Conservation (phyloP, 148 eudicot species). For the Chenopodium quinoa region DNA sequence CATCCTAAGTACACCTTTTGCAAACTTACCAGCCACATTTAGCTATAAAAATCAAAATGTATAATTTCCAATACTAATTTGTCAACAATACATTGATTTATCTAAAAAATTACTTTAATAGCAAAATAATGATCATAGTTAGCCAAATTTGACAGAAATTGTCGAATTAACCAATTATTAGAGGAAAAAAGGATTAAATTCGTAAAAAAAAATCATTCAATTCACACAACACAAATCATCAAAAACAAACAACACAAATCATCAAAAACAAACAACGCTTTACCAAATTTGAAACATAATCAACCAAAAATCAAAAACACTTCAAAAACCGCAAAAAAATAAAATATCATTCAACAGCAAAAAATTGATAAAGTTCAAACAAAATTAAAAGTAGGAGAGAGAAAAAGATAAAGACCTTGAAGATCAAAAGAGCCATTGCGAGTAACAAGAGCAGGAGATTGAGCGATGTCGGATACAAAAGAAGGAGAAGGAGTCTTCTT, state of each 20-base stretch:
- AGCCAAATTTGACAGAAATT: background rate
- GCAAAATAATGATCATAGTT: background rate
- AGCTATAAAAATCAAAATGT: background rate
- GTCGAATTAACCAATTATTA: background rate
- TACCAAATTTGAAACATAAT: background rate
- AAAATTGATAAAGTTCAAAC: background rate
- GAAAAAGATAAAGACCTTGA: constrained; percentile 31
- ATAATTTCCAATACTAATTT: background rate
- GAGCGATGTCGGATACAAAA: constrained; percentile 31
- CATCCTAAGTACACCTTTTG: background rate
- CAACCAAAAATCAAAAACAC: background rate
- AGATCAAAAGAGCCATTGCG: constrained; percentile 42
- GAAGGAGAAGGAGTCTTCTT: constrained; percentile 36
- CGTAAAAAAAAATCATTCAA: background rate
- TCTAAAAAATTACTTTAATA: background rate
- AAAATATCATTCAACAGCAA: background rate
- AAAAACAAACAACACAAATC: background rate
- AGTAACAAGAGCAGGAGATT: constrained; percentile 40
- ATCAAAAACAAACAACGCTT: background rate
- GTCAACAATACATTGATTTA: background rate
- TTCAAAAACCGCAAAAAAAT: background rate
- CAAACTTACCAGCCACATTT: background rate
- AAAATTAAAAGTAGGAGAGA: background rate
- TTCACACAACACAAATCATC: background rate
- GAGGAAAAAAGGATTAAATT: background rate